Conservation (phyloP, 148 eudicot species). For the Rhododendron griersonianum region DNA sequence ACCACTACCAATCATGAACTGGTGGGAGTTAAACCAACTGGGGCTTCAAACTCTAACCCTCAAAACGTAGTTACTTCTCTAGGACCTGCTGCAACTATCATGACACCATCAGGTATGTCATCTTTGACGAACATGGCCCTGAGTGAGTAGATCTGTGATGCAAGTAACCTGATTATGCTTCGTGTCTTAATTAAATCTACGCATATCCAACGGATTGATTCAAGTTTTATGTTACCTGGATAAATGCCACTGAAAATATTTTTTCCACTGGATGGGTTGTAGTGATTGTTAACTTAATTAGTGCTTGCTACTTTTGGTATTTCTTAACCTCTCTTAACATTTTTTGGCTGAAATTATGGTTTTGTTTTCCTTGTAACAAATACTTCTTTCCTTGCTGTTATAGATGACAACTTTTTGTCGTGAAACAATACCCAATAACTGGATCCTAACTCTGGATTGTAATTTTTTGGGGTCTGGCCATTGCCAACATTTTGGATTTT, state of each 20-base stretch:
- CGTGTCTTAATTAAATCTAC: background rate
- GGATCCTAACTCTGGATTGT: background rate
- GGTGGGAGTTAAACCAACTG: constrained; percentile 23
- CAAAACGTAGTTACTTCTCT: constrained; percentile 25
- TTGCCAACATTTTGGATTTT: background rate
- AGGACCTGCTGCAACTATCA: constrained; percentile 33
- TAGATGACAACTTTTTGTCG: background rate
- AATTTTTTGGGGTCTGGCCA: background rate
- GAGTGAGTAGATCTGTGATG: background rate
- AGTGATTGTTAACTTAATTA: background rate
- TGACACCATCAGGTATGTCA: constrained; percentile 44
- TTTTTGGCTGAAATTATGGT: background rate
- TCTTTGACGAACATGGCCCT: background rate
- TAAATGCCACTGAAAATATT: background rate
- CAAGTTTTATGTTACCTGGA: background rate
- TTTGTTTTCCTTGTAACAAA: background rate
- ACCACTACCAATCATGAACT: constrained; percentile 21
- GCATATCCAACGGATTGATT: background rate
- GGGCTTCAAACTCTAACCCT: constrained; percentile 8
- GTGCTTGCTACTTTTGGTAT: no score
- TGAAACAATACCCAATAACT: background rate
- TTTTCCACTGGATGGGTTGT: background rate
- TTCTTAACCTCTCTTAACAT: background rate
- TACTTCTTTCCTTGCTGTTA: background rate
- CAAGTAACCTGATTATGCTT: background rate